These are phyloP conservation scores for Diaporthe citriasiana DNA, from an alignment of 2,329 filamentous ascomycete genomes.

Conservation along the genomic window DNA sequence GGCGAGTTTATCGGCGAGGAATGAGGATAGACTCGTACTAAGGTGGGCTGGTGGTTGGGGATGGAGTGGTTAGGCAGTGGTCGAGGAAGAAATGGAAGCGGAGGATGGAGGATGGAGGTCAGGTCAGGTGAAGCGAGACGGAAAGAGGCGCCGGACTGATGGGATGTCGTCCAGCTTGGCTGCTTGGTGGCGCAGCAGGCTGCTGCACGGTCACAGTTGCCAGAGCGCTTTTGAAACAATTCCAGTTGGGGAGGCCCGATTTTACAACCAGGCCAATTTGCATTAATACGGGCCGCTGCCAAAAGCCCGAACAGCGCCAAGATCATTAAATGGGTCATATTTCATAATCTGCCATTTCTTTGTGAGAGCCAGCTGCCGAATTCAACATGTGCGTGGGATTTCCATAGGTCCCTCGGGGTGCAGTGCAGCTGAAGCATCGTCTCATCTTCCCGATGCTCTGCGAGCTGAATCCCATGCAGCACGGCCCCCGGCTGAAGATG, in stretches of 20 bases:
- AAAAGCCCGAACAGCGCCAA: constrained; percentile 20
- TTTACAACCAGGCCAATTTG: constrained; percentile 28
- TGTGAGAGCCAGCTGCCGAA: neutral
- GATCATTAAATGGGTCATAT: neutral
- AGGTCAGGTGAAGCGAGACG: neutral
- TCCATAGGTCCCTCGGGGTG: neutral
- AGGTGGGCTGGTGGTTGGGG: neutral
- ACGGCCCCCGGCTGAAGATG: neutral
- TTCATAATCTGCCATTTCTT: neutral
- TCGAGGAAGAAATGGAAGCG: neutral
- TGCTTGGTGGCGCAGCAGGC: constrained; percentile 28
- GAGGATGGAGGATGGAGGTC: constrained; percentile 7
- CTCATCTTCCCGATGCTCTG: neutral
- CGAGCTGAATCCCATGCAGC: constrained; percentile 7
- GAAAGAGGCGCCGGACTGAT: neutral
- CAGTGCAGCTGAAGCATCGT: constrained; percentile 18
- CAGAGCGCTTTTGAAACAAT: constrained; percentile 31
- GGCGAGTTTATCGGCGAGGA: neutral
- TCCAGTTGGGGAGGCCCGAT: constrained; percentile 21
- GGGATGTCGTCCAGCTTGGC: constrained; percentile 26
- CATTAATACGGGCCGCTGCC: constrained; percentile 32
- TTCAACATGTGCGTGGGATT: neutral
- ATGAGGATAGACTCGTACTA: neutral
- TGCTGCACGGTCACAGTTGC: constrained; percentile 5
- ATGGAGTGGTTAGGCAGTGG: neutral